Evolutionary conservation across 2,329 filamentous ascomycete genomes (phyloP).

Genomic region (Cylindrodendrum hubeiense): DNA sequence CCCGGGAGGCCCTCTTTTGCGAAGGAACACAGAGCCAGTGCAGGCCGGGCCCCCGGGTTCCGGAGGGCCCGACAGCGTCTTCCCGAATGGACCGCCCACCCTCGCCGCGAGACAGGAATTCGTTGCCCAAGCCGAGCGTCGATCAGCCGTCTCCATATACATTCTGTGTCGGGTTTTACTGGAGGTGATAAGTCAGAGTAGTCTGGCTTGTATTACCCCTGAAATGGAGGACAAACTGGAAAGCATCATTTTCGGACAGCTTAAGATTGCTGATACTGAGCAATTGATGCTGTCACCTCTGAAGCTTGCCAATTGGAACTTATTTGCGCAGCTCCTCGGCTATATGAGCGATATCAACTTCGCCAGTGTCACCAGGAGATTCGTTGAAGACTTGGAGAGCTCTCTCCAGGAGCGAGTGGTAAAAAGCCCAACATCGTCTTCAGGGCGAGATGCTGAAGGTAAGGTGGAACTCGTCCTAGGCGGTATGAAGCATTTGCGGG

Average conservation of each 20-base stretch:
- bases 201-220: conserved; percentile 81
- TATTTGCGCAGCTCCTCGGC: conserved; percentile 93
- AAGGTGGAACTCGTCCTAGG: conserved; percentile 89
- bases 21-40: conserved; percentile 81
- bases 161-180: conserved; percentile 94
- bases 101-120: conserved; percentile 73
- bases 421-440: conserved; percentile 71
- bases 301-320: conserved; percentile 93
- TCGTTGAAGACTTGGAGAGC: conserved; percentile 82
- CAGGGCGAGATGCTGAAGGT: conserved; percentile 77
- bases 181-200: conserved; percentile 94
- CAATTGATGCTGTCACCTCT: conserved; percentile 82
- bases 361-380: conserved; percentile 83
- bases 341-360: conserved; percentile 97
- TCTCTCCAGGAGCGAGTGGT: conserved; percentile 81
- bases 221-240: conserved; percentile 97
- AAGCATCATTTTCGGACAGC: conserved; percentile 95
- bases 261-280: conserved; percentile 89
- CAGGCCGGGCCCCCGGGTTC: conserved; percentile 54
- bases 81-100: conserved; percentile 52
- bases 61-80: conserved; percentile 44
- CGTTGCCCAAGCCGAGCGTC: conserved; percentile 84
- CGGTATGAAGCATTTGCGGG: conserved; percentile 89
- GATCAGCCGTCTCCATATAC: conserved; percentile 95
- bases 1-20: conserved; percentile 66